Evolutionary conservation across 805 yeast genomes (phyloP), one percentile per base, ranked within the genome.

Genomic region (Candida berthetii): DNA sequence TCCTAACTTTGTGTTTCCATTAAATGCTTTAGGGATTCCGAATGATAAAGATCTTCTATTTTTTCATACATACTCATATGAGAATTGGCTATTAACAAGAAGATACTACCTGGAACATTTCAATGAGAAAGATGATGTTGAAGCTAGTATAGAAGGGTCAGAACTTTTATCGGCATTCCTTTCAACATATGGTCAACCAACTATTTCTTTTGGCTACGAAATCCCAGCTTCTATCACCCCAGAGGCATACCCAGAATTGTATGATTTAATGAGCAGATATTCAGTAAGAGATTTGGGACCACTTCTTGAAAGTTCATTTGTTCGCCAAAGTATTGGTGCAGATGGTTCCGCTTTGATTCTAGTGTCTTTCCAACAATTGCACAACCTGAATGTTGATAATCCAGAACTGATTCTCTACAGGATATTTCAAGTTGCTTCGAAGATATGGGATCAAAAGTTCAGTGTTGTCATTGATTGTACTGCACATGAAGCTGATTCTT

Each of bases 331-430:
- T 1, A 76, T 83, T 14, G 77, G 83, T 31, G 68, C 73, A 31
- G 95, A 85, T 54, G 95, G 95, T 13, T 61, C 77, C 0, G 95
- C 93, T 1, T 70, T 80, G 17, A 64, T 85, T 22, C 78, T 82
- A 3, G 50, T 83, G 20, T 74, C 76, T 35, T 68, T 71, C 47
- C 52, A 56, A 7, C 59, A 70, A 16, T 64, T 76, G 31, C 46
- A 55, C 31, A 54, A 55, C 25, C 53, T 65, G 6, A 58, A 56
- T 11, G 59, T 58, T 9, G 37, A 57, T 13, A 75, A 73, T 35
- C 55, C 70, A 0, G 82, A 83, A 35, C 62, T 76, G 4, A 60
- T 82, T 20, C 62, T 76, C 19, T 87, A 74, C 60, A 71, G 82
- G 44, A 50, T 80, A 7, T 71, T 85, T 40, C 88, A 84, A 49